A percentile compares a stretch with the other conserved stretches of the same genome.
These are phyloP conservation scores for Dendrobium huoshanense DNA, from an alignment of 106 monocot species.

Conservation along the genomic window DNA sequence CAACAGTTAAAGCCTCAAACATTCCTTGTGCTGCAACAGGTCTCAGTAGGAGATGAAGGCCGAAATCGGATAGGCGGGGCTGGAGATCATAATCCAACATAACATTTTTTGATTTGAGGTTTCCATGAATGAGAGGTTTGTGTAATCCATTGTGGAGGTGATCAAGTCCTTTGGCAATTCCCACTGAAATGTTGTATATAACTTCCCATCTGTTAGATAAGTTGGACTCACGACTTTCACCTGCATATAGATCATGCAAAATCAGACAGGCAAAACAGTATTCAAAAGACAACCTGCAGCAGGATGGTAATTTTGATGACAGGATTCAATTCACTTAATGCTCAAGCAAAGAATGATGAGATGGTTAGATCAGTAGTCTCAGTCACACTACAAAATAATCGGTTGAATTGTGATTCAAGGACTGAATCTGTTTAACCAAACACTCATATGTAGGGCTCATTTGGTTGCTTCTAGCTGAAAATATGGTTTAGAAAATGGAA, in stretches of 20 bases:
- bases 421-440: no score
- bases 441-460: no score
- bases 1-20: slow-evolving; percentile 53
- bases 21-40: slow-evolving; percentile 62
- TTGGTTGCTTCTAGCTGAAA: no score
- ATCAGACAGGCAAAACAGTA: neutral
- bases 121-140: slow-evolving; percentile 75
- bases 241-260: slow-evolving; percentile 22
- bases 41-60: slow-evolving; percentile 71
- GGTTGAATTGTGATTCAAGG: neutral
- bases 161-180: slow-evolving; percentile 75
- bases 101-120: slow-evolving; percentile 82
- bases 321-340: neutral
- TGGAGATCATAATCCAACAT: slow-evolving; percentile 50
- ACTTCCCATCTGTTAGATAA: slow-evolving; percentile 62
- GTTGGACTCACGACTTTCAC: slow-evolving; percentile 30
- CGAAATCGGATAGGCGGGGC: slow-evolving; percentile 78
- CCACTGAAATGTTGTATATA: slow-evolving; percentile 54
- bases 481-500: no score
- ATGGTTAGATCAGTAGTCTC: neutral
- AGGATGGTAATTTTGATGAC: neutral
- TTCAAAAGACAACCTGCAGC: neutral
- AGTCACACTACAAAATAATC: neutral
- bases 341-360: neutral
- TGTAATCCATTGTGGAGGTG: slow-evolving; percentile 68